Evolutionary conservation across 208 protist species (phyloP).

Genomic region (Naegleria lovaniensis): DNA sequence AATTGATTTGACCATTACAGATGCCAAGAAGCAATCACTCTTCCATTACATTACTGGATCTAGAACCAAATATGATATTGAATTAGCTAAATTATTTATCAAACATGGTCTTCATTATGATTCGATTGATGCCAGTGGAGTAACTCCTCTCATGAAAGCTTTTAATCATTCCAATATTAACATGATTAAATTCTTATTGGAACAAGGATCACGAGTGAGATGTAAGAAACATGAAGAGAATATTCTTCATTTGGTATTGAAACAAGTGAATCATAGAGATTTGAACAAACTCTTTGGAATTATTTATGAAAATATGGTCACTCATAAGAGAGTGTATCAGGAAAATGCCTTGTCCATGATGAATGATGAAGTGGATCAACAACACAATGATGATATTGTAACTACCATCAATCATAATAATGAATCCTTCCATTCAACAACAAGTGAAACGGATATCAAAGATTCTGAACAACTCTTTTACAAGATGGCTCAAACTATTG

Average conservation of each 20-base stretch:
- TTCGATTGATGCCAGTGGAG: not conserved
- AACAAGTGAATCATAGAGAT: not conserved
- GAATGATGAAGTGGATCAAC: not conserved
- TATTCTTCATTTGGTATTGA: not conserved
- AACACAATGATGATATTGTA: no score
- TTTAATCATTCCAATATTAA: not conserved
- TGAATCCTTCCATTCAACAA: no score
- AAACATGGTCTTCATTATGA: not conserved
- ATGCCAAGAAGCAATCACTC: not conserved
- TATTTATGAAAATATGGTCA: not conserved
- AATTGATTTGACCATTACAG: not conserved
- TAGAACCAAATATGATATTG: not conserved
- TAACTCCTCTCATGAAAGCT: not conserved
- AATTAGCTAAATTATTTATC: constrained; percentile 7
- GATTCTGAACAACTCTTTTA: not conserved
- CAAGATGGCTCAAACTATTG: not conserved
- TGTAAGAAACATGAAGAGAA: not conserved
- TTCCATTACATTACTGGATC: not conserved
- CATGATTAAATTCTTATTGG: constrained; percentile 11
- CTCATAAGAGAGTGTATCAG: not conserved
- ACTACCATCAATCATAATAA: no score
- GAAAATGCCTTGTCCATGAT: not conserved
- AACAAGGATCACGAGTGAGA: not conserved
- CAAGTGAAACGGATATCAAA: no score
- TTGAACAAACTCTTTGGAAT: not conserved